A percentile compares a stretch with the other conserved stretches of the same genome.
Evolutionary conservation across 495 filamentous ascomycete genomes (phyloP).

Genomic region (Xylaria scruposa): DNA sequence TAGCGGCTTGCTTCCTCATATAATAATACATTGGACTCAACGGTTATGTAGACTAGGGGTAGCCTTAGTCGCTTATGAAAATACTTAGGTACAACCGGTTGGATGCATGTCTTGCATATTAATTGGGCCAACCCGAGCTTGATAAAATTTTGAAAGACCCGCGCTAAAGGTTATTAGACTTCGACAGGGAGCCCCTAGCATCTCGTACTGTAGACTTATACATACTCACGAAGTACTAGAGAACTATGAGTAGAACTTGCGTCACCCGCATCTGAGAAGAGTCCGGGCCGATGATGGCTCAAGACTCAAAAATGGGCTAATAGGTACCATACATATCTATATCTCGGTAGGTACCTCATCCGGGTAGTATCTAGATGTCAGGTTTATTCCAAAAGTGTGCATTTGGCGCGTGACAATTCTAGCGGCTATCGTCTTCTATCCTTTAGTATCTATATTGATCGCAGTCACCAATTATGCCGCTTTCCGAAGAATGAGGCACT

Average conservation of each 20-base stretch:
- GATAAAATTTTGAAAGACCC: constrained; percentile 24
- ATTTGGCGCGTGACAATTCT: not conserved
- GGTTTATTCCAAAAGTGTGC: constrained; percentile 3
- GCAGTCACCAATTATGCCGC: not conserved
- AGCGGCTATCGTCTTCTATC: not conserved
- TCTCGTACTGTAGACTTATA: not conserved
- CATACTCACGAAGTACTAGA: no score
- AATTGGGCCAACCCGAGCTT: constrained; percentile 16
- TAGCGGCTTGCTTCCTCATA: constrained; percentile 10
- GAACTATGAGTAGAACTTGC: constrained; percentile 13
- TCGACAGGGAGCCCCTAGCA: constrained; percentile 10
- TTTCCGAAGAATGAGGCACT: not conserved
- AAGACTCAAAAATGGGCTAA: not conserved
- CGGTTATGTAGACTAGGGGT: constrained; percentile 1
- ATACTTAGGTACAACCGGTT: not conserved
- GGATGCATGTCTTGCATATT: constrained; percentile 14
- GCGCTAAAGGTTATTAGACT: constrained; percentile 10
- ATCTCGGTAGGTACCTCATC: constrained; percentile 3
- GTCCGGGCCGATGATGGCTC: constrained; percentile 11
- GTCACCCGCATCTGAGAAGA: constrained; percentile 15
- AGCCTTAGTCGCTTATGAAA: not conserved
- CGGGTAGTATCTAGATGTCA: constrained; percentile 17
- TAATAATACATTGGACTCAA: not conserved
- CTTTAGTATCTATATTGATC: not conserved
- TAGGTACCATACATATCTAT: not conserved